A percentile compares a stretch with the other conserved stretches of the same genome.
Conservation (phyloP, 352 stramenopile genomes). For the Globisporangium irregulare region DNA sequence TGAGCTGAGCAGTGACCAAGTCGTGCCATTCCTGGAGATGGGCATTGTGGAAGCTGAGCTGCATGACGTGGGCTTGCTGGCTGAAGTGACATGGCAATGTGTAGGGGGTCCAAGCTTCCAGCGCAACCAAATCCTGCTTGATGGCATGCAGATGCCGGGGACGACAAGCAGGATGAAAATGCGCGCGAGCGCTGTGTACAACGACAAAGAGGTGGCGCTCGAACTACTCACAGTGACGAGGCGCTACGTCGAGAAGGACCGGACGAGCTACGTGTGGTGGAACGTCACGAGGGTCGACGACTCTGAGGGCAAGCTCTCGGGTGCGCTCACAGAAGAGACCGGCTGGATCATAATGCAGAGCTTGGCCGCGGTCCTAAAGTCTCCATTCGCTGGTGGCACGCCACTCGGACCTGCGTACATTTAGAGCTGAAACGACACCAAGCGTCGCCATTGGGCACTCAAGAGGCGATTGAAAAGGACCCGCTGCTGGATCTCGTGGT, state of each 20-base stretch:
- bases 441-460: too few species aligned
- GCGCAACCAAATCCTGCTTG: not conserved
- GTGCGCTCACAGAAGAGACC: slow-evolving; percentile 2
- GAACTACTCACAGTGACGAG: not conserved
- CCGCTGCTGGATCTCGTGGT: too few species aligned
- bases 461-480: too few species aligned
- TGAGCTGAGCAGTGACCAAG: not conserved
- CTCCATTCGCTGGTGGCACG: too few species aligned
- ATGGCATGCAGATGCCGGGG: not conserved
- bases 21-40: not conserved
- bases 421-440: too few species aligned
- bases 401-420: too few species aligned
- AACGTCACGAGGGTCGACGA: not conserved
- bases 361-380: not conserved
- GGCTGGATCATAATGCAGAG: slow-evolving; percentile 4
- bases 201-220: not conserved
- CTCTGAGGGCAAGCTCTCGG: not conserved
- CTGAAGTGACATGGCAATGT: not conserved
- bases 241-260: slow-evolving; percentile 5
- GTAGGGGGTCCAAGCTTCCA: not conserved
- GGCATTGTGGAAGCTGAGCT: not conserved
- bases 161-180: not conserved
- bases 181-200: not conserved
- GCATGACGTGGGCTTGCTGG: not conserved
- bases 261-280: not conserved